Percentiles rank a stretch among this genome's conserved stretches.
These are phyloP conservation scores for Ambrosia hybrid DNA, from an alignment of 140 eudicot species.

Conservation along the genomic window DNA sequence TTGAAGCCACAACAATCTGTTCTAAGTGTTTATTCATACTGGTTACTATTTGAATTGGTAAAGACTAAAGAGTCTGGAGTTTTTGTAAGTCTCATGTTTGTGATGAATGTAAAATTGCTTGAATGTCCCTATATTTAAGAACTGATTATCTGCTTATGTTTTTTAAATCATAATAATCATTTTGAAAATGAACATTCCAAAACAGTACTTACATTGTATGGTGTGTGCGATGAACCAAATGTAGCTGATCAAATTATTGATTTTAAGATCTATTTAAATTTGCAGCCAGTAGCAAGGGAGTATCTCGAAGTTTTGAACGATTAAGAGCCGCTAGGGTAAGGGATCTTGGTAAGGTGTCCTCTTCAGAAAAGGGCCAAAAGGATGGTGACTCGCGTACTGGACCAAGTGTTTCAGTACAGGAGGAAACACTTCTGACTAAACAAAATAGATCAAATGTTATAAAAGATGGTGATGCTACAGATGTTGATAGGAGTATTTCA, in stretches of 20 bases:
- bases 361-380: slow-evolving; percentile 36
- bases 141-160: not conserved
- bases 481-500: slow-evolving; percentile 7
- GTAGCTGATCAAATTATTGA: not conserved
- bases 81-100: not conserved
- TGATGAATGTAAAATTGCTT: not conserved
- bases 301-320: slow-evolving; percentile 59
- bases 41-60: too few species aligned
- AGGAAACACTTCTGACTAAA: slow-evolving; percentile 19
- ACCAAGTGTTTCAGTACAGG: slow-evolving; percentile 15
- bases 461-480: slow-evolving; percentile 13
- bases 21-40: not conserved
- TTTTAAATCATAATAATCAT: not conserved
- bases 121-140: not conserved
- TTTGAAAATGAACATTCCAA: not conserved
- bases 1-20: not conserved
- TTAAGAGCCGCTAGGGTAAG: slow-evolving; percentile 67
- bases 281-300: slow-evolving; percentile 36
- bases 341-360: slow-evolving; percentile 41
- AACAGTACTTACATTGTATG: not conserved
- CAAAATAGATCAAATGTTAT: slow-evolving; percentile 16
- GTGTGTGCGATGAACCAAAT: not conserved
- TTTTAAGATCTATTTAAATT: not conserved
- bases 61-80: too few species aligned
- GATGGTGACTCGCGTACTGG: slow-evolving; percentile 15